These are phyloP conservation scores for Heteromeles arbutifolia DNA, from an alignment of 306 rosid species.

Conservation along the genomic window DNA sequence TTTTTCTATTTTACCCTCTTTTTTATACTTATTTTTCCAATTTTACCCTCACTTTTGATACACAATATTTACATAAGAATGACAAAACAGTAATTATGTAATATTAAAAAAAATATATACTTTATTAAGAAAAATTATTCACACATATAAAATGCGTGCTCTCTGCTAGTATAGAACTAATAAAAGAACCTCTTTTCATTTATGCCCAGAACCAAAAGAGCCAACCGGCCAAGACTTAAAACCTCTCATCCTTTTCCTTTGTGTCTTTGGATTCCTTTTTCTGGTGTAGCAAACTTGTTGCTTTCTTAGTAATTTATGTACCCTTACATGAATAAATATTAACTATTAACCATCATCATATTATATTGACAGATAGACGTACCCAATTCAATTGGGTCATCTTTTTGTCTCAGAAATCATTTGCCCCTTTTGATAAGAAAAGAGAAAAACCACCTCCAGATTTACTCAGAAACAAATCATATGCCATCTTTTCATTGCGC, in stretches of 20 bases:
- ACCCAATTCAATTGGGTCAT: neutral
- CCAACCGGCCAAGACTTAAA: neutral
- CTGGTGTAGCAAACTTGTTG: slow-evolving; percentile 4
- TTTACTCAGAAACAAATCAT: slow-evolving; percentile 20
- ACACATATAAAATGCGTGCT: too few species aligned
- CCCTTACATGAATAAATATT: neutral
- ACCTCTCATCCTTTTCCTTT: neutral
- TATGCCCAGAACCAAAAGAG: neutral
- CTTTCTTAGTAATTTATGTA: neutral
- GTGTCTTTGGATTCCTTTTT: slow-evolving; percentile 40
- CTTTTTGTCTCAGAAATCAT: slow-evolving; percentile 20
- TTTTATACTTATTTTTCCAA: too few species aligned
- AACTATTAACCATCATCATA: neutral
- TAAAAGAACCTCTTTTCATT: neutral
- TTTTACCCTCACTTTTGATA: too few species aligned
- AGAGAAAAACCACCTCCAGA: neutral
- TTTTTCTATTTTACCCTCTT: too few species aligned
- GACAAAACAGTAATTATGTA: too few species aligned
- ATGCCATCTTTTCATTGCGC: neutral
- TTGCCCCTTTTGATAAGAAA: slow-evolving; percentile 13
- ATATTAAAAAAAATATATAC: too few species aligned
- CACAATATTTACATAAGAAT: too few species aligned
- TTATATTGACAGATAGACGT: neutral
- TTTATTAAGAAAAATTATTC: too few species aligned
- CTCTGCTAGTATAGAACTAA: too few species aligned